These are phyloP conservation scores for Trichoderma pleuroti DNA, from an alignment of 2,329 filamentous ascomycete genomes.

Conservation along the genomic window DNA sequence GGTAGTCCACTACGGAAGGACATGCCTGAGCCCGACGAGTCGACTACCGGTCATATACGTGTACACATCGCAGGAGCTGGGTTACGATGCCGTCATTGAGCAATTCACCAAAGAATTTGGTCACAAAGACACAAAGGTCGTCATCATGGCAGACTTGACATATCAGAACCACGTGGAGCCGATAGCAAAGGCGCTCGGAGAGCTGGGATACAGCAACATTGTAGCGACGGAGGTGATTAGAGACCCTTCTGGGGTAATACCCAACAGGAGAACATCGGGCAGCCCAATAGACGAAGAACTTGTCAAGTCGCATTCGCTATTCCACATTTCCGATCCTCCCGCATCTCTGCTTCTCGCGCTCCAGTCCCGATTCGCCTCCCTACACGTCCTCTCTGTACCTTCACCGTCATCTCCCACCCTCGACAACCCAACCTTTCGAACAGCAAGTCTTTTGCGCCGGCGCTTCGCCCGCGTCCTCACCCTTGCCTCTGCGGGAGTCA, in stretches of 20 bases:
- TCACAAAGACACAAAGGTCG: conserved; percentile 59
- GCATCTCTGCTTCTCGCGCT: conserved; percentile 82
- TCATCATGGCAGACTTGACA: conserved; percentile 86
- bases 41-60: conserved; percentile 85
- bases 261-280: conserved; percentile 69
- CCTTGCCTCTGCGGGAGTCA: conserved; percentile 75
- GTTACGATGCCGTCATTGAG: conserved; percentile 52
- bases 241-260: conserved; percentile 74
- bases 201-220: conserved; percentile 65
- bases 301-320: conserved; percentile 68
- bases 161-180: conserved; percentile 70
- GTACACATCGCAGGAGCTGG: conserved; percentile 72
- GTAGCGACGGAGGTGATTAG: conserved; percentile 70
- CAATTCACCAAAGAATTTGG: conserved; percentile 68
- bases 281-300: conserved; percentile 39
- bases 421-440: conserved; percentile 42
- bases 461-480: conserved; percentile 84
- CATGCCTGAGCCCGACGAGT: conserved; percentile 86
- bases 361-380: conserved; percentile 71
- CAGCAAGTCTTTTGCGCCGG: conserved; percentile 63
- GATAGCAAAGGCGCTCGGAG: conserved; percentile 53
- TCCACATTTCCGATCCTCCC: conserved; percentile 80
- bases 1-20: conserved; percentile 89
- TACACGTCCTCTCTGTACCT: conserved; percentile 71
- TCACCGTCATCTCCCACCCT: conserved; percentile 51